Evolutionary conservation across 768 basidiomycete genomes (phyloP).

Genomic region (Serendipita sp.): DNA sequence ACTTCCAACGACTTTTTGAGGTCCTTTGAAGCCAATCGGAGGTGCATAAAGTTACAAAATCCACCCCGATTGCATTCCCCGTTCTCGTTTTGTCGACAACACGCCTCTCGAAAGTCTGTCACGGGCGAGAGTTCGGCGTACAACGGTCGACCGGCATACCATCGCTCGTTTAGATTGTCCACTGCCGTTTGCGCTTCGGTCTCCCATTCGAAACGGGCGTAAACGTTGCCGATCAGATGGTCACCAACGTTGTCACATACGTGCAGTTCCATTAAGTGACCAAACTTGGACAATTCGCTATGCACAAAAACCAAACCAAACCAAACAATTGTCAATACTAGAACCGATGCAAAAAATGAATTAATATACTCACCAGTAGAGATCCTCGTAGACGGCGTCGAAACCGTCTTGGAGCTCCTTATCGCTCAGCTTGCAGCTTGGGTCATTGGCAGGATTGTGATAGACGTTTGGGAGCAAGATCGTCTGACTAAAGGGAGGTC

Average conservation of each 20-base stretch:
- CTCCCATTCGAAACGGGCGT: slow-evolving; percentile 97
- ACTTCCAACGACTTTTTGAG: slow-evolving; percentile 62
- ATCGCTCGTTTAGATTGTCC: slow-evolving; percentile 83
- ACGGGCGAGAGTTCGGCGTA: slow-evolving; percentile 97
- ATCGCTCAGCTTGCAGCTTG: slow-evolving; percentile 72
- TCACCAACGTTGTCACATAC: slow-evolving; percentile 99
- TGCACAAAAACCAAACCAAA: not conserved
- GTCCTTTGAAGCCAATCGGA: slow-evolving; percentile 72
- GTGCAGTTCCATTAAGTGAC: slow-evolving; percentile 88
- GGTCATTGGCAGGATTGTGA: slow-evolving; percentile 92
- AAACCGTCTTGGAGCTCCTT: slow-evolving; percentile 84
- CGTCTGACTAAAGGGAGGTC: slow-evolving; percentile 93
- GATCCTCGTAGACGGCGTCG: slow-evolving; percentile 86
- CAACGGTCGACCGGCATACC: slow-evolving; percentile 94
- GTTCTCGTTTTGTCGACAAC: slow-evolving; percentile 96
- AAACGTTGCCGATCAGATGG: slow-evolving; percentile 93
- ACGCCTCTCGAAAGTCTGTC: slow-evolving; percentile 96
- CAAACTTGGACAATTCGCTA: slow-evolving; percentile 79
- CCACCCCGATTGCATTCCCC: slow-evolving; percentile 96
- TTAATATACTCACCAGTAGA: slow-evolving; percentile 44
- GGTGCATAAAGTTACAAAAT: slow-evolving; percentile 99
- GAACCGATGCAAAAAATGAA: not conserved
- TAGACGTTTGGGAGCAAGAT: slow-evolving; percentile 94
- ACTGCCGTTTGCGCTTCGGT: slow-evolving; percentile 90
- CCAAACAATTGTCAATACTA: not conserved